A percentile compares a stretch with the other conserved stretches of the same genome.
Conservation (phyloP, 2,329 filamentous ascomycete genomes). For the Didymella sp. region DNA sequence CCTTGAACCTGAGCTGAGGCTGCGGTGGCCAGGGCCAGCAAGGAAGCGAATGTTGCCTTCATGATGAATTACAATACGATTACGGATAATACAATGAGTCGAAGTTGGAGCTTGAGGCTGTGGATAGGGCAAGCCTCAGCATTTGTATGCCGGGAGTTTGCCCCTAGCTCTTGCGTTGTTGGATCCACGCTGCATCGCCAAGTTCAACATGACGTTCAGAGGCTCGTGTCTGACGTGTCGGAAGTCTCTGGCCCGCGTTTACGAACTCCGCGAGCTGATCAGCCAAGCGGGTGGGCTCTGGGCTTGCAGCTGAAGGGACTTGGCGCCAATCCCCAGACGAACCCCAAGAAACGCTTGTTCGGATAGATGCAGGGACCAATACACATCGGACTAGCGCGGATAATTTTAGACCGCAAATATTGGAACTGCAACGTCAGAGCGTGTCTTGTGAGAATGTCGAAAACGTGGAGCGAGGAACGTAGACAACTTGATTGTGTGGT, state of each 20-base stretch:
- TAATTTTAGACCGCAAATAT: conserved; percentile 6
- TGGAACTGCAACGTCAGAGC: conserved; percentile 13
- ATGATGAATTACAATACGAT: conserved; percentile 20
- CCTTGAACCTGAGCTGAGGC: conserved; percentile 54
- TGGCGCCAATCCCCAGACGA: conserved; percentile 5
- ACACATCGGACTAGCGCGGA: background rate
- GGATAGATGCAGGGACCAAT: conserved; percentile 7
- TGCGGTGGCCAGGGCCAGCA: conserved; percentile 29
- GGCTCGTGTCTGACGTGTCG: conserved; percentile 20
- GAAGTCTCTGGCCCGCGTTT: conserved; percentile 5
- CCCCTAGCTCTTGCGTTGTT: conserved; percentile 14
- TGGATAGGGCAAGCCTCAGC: background rate
- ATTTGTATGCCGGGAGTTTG: conserved; percentile 7
- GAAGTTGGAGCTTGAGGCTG: background rate
- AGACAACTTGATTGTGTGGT: background rate
- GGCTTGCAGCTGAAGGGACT: conserved; percentile 6
- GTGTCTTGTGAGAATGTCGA: background rate
- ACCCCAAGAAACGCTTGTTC: conserved; percentile 9
- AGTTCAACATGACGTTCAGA: conserved; percentile 17
- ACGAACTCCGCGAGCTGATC: conserved; percentile 11
- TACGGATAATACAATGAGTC: background rate
- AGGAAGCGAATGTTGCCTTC: conserved; percentile 21
- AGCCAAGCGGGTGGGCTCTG: conserved; percentile 8
- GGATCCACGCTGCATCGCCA: conserved; percentile 10
- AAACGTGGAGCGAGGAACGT: conserved; percentile 10